These are phyloP conservation scores for Salvia hispanica DNA, from an alignment of 257 asterid genomes.

Conservation along the genomic window DNA sequence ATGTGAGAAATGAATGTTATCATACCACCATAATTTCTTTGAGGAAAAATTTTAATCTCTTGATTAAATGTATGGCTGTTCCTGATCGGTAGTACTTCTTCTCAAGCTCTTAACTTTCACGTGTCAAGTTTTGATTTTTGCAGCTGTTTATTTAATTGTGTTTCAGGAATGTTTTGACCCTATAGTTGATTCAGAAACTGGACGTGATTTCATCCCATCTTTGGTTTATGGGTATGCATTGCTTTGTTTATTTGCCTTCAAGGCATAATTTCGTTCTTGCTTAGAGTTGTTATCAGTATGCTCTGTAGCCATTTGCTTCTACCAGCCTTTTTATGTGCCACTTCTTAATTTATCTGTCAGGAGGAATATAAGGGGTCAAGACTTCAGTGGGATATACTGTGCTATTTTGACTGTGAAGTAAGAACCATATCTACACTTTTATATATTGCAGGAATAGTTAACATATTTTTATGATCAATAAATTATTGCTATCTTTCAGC, in stretches of 20 bases:
- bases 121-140: slow-evolving; percentile 4
- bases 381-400: slow-evolving; percentile 95
- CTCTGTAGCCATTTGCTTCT: slow-evolving; percentile 17
- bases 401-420: slow-evolving; percentile 90
- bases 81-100: too few species aligned
- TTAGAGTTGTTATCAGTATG: slow-evolving; percentile 21
- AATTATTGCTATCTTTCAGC: slow-evolving; percentile 54
- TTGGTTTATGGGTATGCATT: slow-evolving; percentile 89
- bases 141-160: slow-evolving; percentile 6
- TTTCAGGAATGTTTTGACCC: slow-evolving; percentile 92
- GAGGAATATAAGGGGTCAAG: slow-evolving; percentile 95
- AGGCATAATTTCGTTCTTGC: slow-evolving; percentile 16
- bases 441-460: slow-evolving; percentile 19
- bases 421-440: slow-evolving; percentile 24
- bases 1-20: too few species aligned
- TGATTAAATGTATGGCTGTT: too few species aligned
- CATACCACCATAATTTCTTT: too few species aligned
- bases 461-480: slow-evolving; percentile 21
- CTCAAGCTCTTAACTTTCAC: background rate
- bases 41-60: too few species aligned
- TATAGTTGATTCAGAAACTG: slow-evolving; percentile 90
- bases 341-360: slow-evolving; percentile 45
- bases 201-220: slow-evolving; percentile 95
- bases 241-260: slow-evolving; percentile 26
- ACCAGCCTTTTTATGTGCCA: background rate